A percentile compares a stretch with the other conserved stretches of the same genome.
These are phyloP conservation scores for Pseudogymnoascus sp. DNA, from an alignment of 2,329 filamentous ascomycete species.

Conservation along the genomic window DNA sequence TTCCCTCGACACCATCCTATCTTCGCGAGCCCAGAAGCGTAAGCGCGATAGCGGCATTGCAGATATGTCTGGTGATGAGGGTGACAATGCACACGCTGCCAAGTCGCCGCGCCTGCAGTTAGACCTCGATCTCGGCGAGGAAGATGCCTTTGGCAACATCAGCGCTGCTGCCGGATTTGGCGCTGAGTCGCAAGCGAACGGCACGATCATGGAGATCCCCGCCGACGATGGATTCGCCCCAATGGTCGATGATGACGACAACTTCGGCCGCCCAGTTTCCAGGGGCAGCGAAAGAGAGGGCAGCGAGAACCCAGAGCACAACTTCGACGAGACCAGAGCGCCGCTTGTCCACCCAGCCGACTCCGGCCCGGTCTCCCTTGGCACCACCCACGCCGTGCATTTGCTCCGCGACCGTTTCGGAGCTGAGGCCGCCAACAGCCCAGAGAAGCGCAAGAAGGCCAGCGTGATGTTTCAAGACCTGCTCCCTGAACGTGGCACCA, in stretches of 20 bases:
- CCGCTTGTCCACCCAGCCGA: slow-evolving; percentile 74
- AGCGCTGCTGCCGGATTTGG: slow-evolving; percentile 45
- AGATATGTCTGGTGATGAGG: slow-evolving; percentile 65
- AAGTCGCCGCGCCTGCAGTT: slow-evolving; percentile 63
- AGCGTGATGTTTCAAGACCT: slow-evolving; percentile 86
- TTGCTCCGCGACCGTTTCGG: slow-evolving; percentile 85
- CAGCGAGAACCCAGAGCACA: slow-evolving; percentile 40
- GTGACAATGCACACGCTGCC: slow-evolving; percentile 42
- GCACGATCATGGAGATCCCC: slow-evolving; percentile 57
- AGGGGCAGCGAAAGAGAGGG: slow-evolving; percentile 32
- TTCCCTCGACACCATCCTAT: slow-evolving; percentile 74
- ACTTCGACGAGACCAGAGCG: slow-evolving; percentile 71
- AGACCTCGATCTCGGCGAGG: slow-evolving; percentile 50
- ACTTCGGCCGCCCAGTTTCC: slow-evolving; percentile 17
- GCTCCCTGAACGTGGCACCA: slow-evolving; percentile 72
- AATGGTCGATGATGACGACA: slow-evolving; percentile 39
- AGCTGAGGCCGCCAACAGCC: slow-evolving; percentile 57
- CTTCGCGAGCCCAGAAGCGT: slow-evolving; percentile 75
- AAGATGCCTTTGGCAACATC: slow-evolving; percentile 40
- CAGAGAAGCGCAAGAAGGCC: slow-evolving; percentile 65
- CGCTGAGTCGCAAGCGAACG: slow-evolving; percentile 45
- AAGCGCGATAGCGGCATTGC: slow-evolving; percentile 86
- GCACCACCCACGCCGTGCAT: slow-evolving; percentile 93
- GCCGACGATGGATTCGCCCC: slow-evolving; percentile 42
- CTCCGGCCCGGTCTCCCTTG: slow-evolving; percentile 77